Base-by-base conservation (phyloP, 306 rosid species). In the Arachis hypogaea region DNA sequence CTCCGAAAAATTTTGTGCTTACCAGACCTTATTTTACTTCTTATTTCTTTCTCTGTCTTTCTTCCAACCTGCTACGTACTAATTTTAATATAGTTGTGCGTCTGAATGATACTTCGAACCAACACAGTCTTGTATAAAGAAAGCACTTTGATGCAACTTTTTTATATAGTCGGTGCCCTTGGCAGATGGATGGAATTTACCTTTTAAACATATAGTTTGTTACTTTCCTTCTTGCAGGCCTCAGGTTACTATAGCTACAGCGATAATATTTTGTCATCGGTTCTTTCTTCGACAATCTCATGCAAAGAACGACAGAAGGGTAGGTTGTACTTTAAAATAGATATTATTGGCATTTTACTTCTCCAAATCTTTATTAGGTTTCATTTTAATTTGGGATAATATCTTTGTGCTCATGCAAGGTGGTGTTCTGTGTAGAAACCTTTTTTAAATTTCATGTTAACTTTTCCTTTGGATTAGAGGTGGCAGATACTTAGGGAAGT, bases 161-260 rank as follows among this genome's bases (percentile, higher is more conserved):
- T 66, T n/a, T 71, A 75, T 44, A 43, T 41, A 38, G 59, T 16
- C 38, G 36, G 33, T 42, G 58, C 33, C 29, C 64, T 76, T 56
- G 29, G 69, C 9, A 72, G 66, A 72, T 33, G 57, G 22, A 68
- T 57, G 57, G 4, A 42, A 61, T n/a, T 62, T 56, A 33, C 56
- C 41, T 67, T 57, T 72, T 41, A 72, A 59, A 56, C 72, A 68
- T 76, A 72, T 68, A 62, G 72, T 57, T 62, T 54, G 75, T 77
- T 59, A 73, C 75, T 78, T 63, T 78, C 9, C 59, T 51, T 63
- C 60, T 33, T 81, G 81, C 85, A 84, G 88, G 79, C 88, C 88
- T 61, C 88, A 84, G 78, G 77, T 84, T 70, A 84, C 85, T 56
- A 84, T 84, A 69, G 88, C 88, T 40, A 84, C 88, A 4, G 88